These are phyloP conservation scores for Penicillium waksmanii DNA, from an alignment of 495 filamentous ascomycete species.

Conservation along the genomic window DNA sequence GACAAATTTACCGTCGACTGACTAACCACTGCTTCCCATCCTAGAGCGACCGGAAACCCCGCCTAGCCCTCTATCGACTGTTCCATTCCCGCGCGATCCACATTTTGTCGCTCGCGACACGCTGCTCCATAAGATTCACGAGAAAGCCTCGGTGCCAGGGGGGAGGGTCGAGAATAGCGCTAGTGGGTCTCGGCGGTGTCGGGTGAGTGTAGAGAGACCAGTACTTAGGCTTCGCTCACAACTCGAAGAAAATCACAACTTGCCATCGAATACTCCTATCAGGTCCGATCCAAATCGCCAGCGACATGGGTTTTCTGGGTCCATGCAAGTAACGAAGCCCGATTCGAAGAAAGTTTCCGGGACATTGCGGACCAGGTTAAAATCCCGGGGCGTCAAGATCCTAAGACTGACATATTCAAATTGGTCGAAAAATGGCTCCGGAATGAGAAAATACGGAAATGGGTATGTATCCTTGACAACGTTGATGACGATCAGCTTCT, in stretches of 20 bases:
- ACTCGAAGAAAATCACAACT: background rate
- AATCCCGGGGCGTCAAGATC: background rate
- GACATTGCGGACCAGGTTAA: background rate
- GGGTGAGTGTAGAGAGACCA: background rate
- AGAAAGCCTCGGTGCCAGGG: background rate
- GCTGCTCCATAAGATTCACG: background rate
- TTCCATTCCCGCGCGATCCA: background rate
- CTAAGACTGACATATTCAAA: background rate
- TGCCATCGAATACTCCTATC: background rate
- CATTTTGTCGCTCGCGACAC: background rate
- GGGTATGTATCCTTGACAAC: slow-evolving; percentile 8
- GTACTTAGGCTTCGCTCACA: background rate
- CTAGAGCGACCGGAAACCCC: background rate
- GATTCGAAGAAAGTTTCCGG: background rate
- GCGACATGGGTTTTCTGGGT: background rate
- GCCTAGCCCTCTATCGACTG: too few species aligned
- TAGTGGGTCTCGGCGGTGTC: background rate
- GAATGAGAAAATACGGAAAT: slow-evolving; percentile 3
- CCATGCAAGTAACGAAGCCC: background rate
- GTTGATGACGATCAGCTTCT: slow-evolving; percentile 6
- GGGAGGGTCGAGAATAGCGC: background rate
- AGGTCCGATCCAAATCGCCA: background rate
- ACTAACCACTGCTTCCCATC: too few species aligned
- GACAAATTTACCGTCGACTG: too few species aligned
- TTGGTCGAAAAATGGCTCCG: background rate